Evolutionary conservation across 441 rosid species (phyloP).

Genomic region (Metrosideros polymorpha): DNA sequence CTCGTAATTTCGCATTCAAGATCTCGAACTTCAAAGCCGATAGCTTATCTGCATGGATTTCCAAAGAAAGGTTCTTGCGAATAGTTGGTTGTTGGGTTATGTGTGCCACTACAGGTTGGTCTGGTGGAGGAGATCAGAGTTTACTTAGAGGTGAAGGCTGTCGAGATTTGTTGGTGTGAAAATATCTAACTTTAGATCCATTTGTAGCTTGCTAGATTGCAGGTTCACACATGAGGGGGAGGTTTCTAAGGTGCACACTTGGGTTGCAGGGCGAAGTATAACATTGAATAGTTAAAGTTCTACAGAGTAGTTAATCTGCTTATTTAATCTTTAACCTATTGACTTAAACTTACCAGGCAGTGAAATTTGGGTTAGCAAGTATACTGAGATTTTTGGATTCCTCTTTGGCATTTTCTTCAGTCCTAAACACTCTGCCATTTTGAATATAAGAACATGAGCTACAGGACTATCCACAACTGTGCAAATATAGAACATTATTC

Average conservation of each 20-base stretch:
- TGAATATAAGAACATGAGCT: background rate
- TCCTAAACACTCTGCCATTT: background rate
- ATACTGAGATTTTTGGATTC: background rate
- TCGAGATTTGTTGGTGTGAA: background rate
- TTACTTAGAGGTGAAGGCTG: background rate
- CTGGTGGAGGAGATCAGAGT: background rate
- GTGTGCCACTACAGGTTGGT: background rate
- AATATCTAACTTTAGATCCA: background rate
- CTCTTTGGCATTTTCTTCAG: background rate
- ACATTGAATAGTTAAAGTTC: background rate
- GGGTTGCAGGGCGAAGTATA: background rate
- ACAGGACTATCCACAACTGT: background rate
- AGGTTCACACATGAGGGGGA: background rate
- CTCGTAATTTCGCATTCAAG: background rate
- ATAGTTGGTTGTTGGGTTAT: background rate
- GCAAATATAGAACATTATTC: background rate
- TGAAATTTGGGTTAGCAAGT: background rate
- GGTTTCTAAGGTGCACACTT: background rate
- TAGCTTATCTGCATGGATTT: background rate
- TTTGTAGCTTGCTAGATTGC: background rate
- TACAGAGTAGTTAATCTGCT: background rate
- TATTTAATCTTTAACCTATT: background rate
- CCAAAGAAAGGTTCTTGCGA: background rate
- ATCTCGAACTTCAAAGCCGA: background rate
- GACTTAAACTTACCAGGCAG: background rate